Conservation (phyloP, 768 basidiomycete species). For the Leucogyrophana mollusca region DNA sequence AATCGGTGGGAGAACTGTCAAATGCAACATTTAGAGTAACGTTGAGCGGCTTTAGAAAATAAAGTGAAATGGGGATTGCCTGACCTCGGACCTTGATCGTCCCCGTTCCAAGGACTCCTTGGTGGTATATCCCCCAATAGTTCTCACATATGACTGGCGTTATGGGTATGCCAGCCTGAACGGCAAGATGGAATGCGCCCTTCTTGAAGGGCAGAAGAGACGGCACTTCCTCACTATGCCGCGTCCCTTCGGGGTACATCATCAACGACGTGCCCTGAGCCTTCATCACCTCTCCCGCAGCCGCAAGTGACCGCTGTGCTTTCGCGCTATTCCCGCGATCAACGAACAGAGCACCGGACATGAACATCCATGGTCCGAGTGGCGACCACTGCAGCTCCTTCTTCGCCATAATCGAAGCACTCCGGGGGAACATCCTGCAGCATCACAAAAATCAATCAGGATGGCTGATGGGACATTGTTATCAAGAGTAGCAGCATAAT, state of each 20-base stretch:
- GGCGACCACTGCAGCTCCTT: constrained; percentile 84
- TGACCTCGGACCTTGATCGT: constrained; percentile 75
- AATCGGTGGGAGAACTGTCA: constrained; percentile 86
- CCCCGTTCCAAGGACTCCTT: constrained; percentile 74
- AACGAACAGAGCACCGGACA: constrained; percentile 89
- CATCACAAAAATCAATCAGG: constrained; percentile 7
- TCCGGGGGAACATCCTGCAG: constrained; percentile 74
- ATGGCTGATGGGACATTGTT: constrained; percentile 1
- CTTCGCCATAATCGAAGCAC: constrained; percentile 90
- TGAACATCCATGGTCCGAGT: constrained; percentile 86
- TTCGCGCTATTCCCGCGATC: constrained; percentile 77
- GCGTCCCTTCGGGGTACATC: constrained; percentile 97
- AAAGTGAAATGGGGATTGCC: constrained; percentile 2
- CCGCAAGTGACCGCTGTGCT: constrained; percentile 73
- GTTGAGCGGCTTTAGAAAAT: constrained; percentile 6
- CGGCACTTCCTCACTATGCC: constrained; percentile 63
- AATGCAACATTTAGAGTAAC: constrained; percentile 5
- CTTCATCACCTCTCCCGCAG: constrained; percentile 81
- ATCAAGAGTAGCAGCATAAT: constrained; percentile 12
- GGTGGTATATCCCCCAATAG: constrained; percentile 84
- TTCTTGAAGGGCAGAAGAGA: constrained; percentile 91
- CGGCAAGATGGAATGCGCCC: constrained; percentile 95
- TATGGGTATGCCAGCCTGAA: constrained; percentile 88
- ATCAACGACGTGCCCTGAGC: constrained; percentile 69
- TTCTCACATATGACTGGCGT: constrained; percentile 92